Base-by-base conservation (phyloP, 192 early-diverging fungal species). In the Kappamyces sp. region DNA sequence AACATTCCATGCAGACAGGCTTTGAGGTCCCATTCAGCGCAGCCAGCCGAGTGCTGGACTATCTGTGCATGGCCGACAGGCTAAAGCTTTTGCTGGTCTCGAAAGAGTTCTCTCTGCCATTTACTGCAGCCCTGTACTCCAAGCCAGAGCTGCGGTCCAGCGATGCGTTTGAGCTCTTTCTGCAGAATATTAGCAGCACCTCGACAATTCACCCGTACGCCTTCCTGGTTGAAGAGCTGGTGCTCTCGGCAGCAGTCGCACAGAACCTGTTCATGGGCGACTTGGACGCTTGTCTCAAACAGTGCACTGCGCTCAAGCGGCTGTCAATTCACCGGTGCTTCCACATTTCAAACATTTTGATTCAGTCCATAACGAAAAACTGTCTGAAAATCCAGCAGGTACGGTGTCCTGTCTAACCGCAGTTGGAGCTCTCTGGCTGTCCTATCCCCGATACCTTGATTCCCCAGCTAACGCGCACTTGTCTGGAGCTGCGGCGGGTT, bases 261-360 rank as follows among this genome's bases (percentile, higher is more conserved):
- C 74, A 80, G 59, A 77, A 80, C 49, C 8, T 80, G 49, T 72
- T 67, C 49, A 77, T 80, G 64, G 78, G 78, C 31, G 78, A 80
- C 59, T 60, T 80, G 54, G 78, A 80, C 53, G 63, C 60, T 5
- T 60, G 64, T 2, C 58, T 80, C 32, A 63, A 45, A 6, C 35
- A 65, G 15, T 66, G 65, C 53, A 31, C 63, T 5, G 40, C 60
- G 36, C 62, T 80, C 40, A 54, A 72, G 36, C 60, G 67, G 47
- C 72, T 80, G 30, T 50, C 69, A 4, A 62, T 80, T 45, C 71
- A 77, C 33, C 67, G 68, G 61, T 77, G 73, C 57, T 77, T 77
- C 60, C 78, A 80, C 57, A 75, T 75, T 41, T 66, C 67, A 41
- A 77, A 73, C 60, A 74, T 75, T 49, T 48, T 80, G 32, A 64